Evolutionary conservation across 441 rosid species (phyloP), one percentile per base, ranked within the genome.

Genomic region (Aquilaria agallochum): DNA sequence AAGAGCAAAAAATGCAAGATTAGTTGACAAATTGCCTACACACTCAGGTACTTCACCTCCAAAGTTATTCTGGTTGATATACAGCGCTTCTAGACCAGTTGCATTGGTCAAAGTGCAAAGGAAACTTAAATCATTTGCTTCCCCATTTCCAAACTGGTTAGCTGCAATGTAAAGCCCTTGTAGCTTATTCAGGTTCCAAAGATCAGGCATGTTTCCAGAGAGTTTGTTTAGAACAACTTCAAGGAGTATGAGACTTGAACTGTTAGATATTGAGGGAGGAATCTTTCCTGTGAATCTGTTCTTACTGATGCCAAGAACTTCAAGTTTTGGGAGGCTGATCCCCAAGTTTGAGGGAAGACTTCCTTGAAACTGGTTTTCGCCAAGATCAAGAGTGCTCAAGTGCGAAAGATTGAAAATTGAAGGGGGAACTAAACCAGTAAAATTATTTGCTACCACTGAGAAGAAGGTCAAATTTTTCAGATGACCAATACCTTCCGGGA

Each of bases 11-110:
- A 0, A 0, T 6, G 0, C 1, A 14, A 58, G 47, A n/a, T 2
- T 2, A 0, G 68, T 57, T 4, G 70, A 65, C 7, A 78, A n/a
- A 55, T 76, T 79, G 46, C 34, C 64, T 0, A 68, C 13, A 11
- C 60, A 66, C 8, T 36, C 15, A 3, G 78, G 78, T 6, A 76
- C 46, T 12, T 2, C 8, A 2, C 81, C 81, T 11, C 54, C 61
- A 11, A 74, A 62, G 0, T 47, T 12, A 58, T 80, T 76, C 0
- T 0, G 2, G 0, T 2, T 11, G 3, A 68, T 1, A 13, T 0
- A 11, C 36, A 72, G n/a, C 1, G 0, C 0, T 11, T 27, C 0
- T 5, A 77, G 42, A 9, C 3, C 30, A 12, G 60, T 69, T 11
- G 62, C 46, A 59, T 74, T 74, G 9, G 10, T 60, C 57, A 76